A percentile compares a stretch with the other conserved stretches of the same genome.
Conservation (phyloP, 2,329 filamentous ascomycete genomes). For the Lecanicillium sp. region DNA sequence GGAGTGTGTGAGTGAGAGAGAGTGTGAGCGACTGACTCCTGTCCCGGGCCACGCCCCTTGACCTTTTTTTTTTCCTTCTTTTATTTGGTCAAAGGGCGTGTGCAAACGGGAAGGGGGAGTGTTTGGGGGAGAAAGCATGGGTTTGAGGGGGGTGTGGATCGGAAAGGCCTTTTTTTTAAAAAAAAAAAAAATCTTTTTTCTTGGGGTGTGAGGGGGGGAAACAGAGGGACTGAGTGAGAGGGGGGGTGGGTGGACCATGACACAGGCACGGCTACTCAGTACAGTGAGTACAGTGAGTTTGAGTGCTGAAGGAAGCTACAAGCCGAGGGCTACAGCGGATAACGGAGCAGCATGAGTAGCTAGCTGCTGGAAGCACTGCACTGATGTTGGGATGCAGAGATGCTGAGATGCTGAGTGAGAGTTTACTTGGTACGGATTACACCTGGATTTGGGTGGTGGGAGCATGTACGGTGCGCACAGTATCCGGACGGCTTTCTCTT, state of each 20-base stretch:
- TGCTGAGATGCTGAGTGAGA: neutral
- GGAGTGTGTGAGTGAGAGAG: neutral
- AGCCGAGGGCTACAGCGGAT: too few relatives aligned
- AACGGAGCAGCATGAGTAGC: too few relatives aligned
- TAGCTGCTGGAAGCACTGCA: too few relatives aligned
- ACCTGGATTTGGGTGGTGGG: too few relatives aligned
- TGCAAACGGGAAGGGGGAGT: constrained; percentile 1
- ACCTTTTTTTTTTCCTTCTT: neutral
- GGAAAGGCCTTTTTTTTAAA: constrained; percentile 6
- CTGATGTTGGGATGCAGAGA: too few relatives aligned
- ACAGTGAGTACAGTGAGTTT: too few relatives aligned
- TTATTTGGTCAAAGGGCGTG: neutral
- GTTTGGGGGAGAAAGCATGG: neutral
- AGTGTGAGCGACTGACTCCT: constrained; percentile 9
- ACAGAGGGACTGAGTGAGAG: too few relatives aligned
- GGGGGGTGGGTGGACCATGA: neutral
- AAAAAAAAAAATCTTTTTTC: too few relatives aligned
- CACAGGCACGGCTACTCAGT: neutral
- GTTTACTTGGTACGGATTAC: neutral
- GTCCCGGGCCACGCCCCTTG: constrained; percentile 11
- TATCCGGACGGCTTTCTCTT: too few relatives aligned
- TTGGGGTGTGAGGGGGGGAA: too few relatives aligned
- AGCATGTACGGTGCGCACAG: too few relatives aligned
- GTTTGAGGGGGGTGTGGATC: constrained; percentile 6
- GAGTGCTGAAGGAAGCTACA: too few relatives aligned